Evolutionary conservation across 2,329 filamentous ascomycete genomes (phyloP).

Genomic region (Fusarium sp.): DNA sequence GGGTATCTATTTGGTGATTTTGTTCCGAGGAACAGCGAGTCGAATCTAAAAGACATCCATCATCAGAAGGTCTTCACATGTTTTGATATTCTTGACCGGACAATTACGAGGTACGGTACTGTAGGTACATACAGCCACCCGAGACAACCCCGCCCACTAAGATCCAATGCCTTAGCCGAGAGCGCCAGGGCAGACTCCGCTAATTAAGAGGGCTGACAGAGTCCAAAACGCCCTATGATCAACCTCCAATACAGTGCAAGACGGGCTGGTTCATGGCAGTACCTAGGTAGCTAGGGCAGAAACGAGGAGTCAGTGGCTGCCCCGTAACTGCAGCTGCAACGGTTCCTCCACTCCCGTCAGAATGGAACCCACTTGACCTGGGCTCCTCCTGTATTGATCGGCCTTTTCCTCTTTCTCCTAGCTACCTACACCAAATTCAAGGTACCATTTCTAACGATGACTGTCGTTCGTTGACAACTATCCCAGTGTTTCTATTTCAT

Average conservation of each 20-base stretch:
- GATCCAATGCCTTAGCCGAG: not conserved
- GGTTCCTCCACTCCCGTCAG: constrained; percentile 3
- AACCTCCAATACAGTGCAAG: not conserved
- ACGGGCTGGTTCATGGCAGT: not conserved
- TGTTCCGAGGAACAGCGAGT: not conserved
- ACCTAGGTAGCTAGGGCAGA: not conserved
- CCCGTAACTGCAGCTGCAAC: constrained; percentile 5
- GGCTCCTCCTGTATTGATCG: not conserved
- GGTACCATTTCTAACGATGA: constrained; percentile 17
- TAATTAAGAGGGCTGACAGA: constrained; percentile 3
- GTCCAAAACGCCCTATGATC: constrained; percentile 12
- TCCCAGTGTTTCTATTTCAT: not conserved
- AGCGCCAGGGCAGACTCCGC: not conserved
- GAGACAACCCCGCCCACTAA: not conserved
- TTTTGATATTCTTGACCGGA: not conserved
- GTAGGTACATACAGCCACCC: not conserved
- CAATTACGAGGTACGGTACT: not conserved
- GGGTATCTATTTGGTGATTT: not conserved
- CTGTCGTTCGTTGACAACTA: constrained; percentile 19
- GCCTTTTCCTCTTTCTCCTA: constrained; percentile 19
- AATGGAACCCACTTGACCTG: not conserved
- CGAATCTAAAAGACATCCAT: not conserved
- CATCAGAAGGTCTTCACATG: not conserved
- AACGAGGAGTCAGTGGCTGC: constrained; percentile 6
- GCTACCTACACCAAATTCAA: constrained; percentile 16